phyloP scores from a whole-genome alignment of 129 eudicot species.

The Ambrosia trifida region DNA sequence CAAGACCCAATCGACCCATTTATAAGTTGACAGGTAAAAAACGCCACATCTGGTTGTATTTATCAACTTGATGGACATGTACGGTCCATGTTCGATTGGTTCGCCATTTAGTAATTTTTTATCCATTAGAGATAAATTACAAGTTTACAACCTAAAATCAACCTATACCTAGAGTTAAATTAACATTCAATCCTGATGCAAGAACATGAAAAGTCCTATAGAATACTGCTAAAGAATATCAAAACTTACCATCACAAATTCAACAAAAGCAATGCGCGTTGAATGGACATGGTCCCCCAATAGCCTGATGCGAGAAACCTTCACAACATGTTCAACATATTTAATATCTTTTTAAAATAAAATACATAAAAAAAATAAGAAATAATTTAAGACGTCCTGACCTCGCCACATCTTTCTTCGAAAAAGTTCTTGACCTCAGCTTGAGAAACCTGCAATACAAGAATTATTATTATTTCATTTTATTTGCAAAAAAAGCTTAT shows the following conservation, averaged over 20 bases:
- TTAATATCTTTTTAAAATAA: neutral
- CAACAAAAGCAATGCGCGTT: conserved; percentile 96
- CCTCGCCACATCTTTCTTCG: conserved; percentile 94
- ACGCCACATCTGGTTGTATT: neutral
- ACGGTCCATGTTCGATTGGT: neutral
- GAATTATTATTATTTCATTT: neutral
- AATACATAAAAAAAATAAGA: neutral
- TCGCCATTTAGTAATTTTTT: neutral
- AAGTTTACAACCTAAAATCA: neutral
- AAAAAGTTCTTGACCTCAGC: conserved; percentile 83
- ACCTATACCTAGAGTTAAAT: neutral
- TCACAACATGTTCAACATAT: conserved; percentile 18
- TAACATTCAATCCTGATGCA: neutral
- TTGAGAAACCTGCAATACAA: conserved; percentile 68
- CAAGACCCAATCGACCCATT: neutral
- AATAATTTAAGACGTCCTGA: conserved; percentile 20
- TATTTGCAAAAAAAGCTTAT: conserved; percentile 12
- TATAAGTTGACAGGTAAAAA: neutral
- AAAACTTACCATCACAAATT: conserved; percentile 71
- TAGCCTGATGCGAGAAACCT: conserved; percentile 97
- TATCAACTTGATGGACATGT: neutral
- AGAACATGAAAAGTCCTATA: neutral
- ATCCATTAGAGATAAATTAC: neutral
- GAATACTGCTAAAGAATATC: conserved; percentile 2
- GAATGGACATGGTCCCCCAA: conserved; percentile 96